Evolutionary conservation across 1,284 basidiomycete genomes (phyloP), one percentile per base, ranked within the genome.

Genomic region (Ustilago tritici): DNA sequence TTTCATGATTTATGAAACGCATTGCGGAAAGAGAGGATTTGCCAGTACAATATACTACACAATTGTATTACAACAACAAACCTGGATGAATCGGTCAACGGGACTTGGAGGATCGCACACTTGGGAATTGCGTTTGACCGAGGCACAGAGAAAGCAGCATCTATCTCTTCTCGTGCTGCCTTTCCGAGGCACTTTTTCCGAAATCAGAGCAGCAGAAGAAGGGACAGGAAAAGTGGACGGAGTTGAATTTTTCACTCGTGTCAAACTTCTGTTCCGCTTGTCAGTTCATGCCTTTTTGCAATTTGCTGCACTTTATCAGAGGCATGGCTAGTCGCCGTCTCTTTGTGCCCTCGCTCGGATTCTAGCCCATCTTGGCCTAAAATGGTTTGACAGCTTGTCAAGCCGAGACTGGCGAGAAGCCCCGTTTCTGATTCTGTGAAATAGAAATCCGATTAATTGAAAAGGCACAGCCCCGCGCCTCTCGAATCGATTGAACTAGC

Each of bases 331-430:
- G 23, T 28, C 56, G 63, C 41, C 57, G 52, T n/a, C 28, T 46
- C 40, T 54, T 12, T 54, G 43, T 55, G n/a, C 9, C 19, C n/a
- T 38, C n/a, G 53, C 8, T 32, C 55, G 34, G 46, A 56, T 56
- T 63, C 46, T 63, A 63, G 52, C 60, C 54, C 54, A 15, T 6
- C 23, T n/a, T 50, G 41, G 41, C 41, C 41, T 46, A 17, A 50
- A 9, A 50, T 15, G 3, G 28, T 15, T 40, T 50, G 49, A 50
- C 49, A 50, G 49, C 49, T 50, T 12, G 31, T 50, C 31, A 32
- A 14, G 14, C 10, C 28, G 4, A 31, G 28, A 50, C 49, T 50
- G 28, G 1, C 11, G 9, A 31, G 5, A n/a, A 31, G 49, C 49
- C 23, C 15, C 6, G 8, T 8, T 14, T 50, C 15, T 19, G 28